phyloP scores from a whole-genome alignment of 2,329 filamentous ascomycete genomes.

The Aspergillus tamarii region DNA sequence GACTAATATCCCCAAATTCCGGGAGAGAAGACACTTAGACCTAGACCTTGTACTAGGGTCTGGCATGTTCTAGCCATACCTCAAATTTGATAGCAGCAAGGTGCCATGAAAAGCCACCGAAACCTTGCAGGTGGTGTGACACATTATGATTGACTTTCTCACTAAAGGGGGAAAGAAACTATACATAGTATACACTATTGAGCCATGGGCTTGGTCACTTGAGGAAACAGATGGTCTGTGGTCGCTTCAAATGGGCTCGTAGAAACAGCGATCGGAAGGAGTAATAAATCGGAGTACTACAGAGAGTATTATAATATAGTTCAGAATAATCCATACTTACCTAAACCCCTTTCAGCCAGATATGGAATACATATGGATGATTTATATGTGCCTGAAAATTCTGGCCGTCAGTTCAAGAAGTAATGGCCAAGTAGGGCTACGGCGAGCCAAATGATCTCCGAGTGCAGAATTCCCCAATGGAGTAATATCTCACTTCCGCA shows the following conservation, averaged over 20 bases:
- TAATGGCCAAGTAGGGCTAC: conserved; percentile 6
- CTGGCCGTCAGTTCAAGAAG: not conserved
- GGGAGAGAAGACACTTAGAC: no score
- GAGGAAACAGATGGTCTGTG: not conserved
- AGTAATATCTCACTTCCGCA: conserved; percentile 26
- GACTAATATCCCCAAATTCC: not conserved
- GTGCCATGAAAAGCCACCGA: conserved; percentile 3
- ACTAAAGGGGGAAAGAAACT: not conserved
- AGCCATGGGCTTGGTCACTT: not conserved
- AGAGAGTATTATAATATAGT: no score
- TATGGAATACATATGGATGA: no score
- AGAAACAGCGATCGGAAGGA: not conserved
- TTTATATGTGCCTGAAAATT: not conserved
- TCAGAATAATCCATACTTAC: no score
- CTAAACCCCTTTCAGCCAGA: no score
- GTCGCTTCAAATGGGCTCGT: not conserved
- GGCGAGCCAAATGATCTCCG: conserved; percentile 1
- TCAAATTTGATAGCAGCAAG: not conserved
- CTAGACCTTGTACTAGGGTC: not conserved
- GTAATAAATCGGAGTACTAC: not conserved
- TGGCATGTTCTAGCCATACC: not conserved
- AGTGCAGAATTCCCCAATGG: conserved; percentile 23
- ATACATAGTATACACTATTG: not conserved
- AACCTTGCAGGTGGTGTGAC: conserved; percentile 4
- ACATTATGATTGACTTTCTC: not conserved